Base-by-base conservation (phyloP, 164 flowering plant species). In the Pachysandra terminalis region DNA sequence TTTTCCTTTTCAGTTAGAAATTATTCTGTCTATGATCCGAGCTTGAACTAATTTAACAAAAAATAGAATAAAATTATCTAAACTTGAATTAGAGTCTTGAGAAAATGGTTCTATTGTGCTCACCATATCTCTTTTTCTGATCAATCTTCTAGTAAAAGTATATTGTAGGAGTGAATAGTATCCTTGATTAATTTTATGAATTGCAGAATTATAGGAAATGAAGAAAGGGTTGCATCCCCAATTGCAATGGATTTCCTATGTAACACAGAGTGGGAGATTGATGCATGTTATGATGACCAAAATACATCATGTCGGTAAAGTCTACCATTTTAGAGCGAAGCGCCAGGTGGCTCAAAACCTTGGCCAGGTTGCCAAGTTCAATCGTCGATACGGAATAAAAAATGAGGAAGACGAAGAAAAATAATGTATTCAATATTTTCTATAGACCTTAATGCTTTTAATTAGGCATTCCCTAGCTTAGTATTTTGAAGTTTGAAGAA, bases 201-300 rank as follows among this genome's bases (percentile, higher is more conserved):
- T 56, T 56, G 52, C 67, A 71, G 64, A 19, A 10, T 67, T 53
- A 45, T 45, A 23, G 58, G 67, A 82, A 68, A 90, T 93, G 97
- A 93, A 71, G 92, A 93, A 93, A 80, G 98, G 97, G 37, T 26
- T 88, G 40, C 96, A 90, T 68, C 98, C 98, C 25, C 98, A 93
- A 75, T 56, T 87, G 94, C 98, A 93, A 67, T 93, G 90, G 93
- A 80, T 90, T 66, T 90, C 97, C 7, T 89, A 85, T 67, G 97
- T 93, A 17, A 89, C 93, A 15, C 94, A 82, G 66, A 86, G 85
- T 76, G 98, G 97, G 35, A 84, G 97, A 62, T 74, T 90, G 87
- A 84, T 86, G 74, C 73, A 84, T 65, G 84, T 81, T 28, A 81
- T 84, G 96, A 93, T 93, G 96, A 86, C 93, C 40, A 90, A 80